phyloP scores from a whole-genome alignment of 495 filamentous ascomycete species.

The Tuber brumale region DNA sequence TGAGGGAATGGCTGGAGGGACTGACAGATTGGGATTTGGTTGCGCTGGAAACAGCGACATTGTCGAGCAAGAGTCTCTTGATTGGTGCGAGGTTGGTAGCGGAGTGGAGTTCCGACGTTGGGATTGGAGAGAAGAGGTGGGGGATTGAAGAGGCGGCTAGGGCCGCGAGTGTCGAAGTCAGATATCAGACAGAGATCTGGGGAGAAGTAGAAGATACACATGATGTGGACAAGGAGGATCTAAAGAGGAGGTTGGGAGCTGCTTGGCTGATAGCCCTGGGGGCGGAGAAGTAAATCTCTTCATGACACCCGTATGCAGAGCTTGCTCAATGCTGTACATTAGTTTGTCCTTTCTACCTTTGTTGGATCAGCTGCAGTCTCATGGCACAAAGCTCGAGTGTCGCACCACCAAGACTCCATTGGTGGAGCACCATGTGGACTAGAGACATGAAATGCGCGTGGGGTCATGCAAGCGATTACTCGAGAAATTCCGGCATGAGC shows the following conservation, averaged over 20 bases:
- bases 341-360: neutral
- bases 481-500: neutral
- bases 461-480: neutral
- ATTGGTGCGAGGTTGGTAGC: slow-evolving; percentile 67
- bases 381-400: neutral
- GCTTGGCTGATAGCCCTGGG: slow-evolving; percentile 27
- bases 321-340: neutral
- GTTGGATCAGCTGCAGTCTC: neutral
- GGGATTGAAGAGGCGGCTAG: slow-evolving; percentile 66
- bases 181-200: slow-evolving; percentile 86
- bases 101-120: slow-evolving; percentile 79
- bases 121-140: slow-evolving; percentile 43
- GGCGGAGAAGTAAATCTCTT: neutral
- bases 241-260: slow-evolving; percentile 72
- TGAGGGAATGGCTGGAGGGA: slow-evolving; percentile 69
- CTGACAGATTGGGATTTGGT: slow-evolving; percentile 72
- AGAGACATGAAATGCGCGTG: neutral
- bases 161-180: slow-evolving; percentile 74
- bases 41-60: slow-evolving; percentile 70
- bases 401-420: neutral
- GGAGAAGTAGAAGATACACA: slow-evolving; percentile 98
- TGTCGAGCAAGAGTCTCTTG: slow-evolving; percentile 80
- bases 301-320: neutral
- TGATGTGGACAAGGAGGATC: slow-evolving; percentile 90
- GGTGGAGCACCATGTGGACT: neutral